Evolutionary conservation across 2,329 filamentous ascomycete genomes (phyloP), one percentile per base, ranked within the genome.

Genomic region (Aspergillus arachidicola): DNA sequence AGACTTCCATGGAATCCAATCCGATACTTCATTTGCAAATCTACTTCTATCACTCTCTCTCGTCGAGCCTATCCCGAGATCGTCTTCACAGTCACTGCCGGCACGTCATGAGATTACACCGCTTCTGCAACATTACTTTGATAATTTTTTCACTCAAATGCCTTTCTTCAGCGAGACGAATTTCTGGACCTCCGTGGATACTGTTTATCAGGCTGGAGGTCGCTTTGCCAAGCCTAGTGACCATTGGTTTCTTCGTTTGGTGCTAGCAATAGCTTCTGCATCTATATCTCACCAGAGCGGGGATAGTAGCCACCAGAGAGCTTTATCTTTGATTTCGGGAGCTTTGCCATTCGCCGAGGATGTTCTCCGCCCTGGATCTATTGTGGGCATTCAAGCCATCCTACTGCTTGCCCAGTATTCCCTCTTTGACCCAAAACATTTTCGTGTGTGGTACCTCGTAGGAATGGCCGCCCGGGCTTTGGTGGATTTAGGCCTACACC

Each of bases 391-490:
- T 19, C 94, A 97, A 75, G 93, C 93, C 0, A 83, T 98, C 26
- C 79, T 97, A 2, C 83, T 98, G 2, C 86, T 98, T 58, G 93
- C 93, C 0, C 89, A 96, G 70, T 98, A 97, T 76, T 90, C 94
- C 3, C 91, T 95, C 82, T 83, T 97, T 57, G 94, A 98, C 71
- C 94, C 94, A 2, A 87, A 89, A 48, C 93, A 96, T 73, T 97
- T 97, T 72, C 93, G 97, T 72, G 93, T 91, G 71, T 98, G 95
- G 94, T 94, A 95, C 67, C 80, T 97, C 65, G 91, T 97, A 61
- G 95, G 94, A 7, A 94, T 95, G 75, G 94, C 94, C 7, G 92
- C 92, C 46, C 88, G 94, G 62, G 92, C 93, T 6, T 89, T 94
- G 73, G 86, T 97, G 26, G 95, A 99, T 79, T 81, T 97, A 34